Evolutionary conservation across 768 basidiomycete genomes (phyloP).

Genomic region (Steccherinum ochraceum): DNA sequence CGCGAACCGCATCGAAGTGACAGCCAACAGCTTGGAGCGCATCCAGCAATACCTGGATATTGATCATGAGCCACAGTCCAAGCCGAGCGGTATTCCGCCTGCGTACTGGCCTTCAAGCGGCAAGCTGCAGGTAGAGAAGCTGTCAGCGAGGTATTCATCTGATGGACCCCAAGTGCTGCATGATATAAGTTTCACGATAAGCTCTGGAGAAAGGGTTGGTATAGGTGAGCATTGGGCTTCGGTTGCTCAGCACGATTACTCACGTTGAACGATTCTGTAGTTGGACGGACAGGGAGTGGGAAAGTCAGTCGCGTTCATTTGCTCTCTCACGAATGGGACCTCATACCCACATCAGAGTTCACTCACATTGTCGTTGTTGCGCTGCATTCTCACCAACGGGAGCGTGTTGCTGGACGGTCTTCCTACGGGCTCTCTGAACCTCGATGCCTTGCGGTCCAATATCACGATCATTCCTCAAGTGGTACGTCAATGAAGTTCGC

Average conservation of each 20-base stretch:
- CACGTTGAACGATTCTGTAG: constrained; percentile 18
- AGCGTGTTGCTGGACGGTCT: constrained; percentile 44
- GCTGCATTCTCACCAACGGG: constrained; percentile 50
- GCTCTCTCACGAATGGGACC: constrained; percentile 3
- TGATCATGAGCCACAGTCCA: constrained; percentile 44
- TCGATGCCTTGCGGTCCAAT: constrained; percentile 42
- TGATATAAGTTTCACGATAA: constrained; percentile 41
- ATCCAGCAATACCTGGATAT: constrained; percentile 48
- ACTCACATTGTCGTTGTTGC: constrained; percentile 44
- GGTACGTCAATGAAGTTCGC: constrained; percentile 23
- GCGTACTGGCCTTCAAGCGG: constrained; percentile 62
- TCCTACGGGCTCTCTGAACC: constrained; percentile 38
- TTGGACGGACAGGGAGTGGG: constrained; percentile 52
- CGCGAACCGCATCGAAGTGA: constrained; percentile 39
- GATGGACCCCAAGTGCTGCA: constrained; percentile 52
- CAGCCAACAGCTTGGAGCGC: constrained; percentile 40
- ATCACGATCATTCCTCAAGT: constrained; percentile 57
- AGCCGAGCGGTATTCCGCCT: constrained; percentile 38
- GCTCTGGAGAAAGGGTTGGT: constrained; percentile 51
- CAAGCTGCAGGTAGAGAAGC: constrained; percentile 39
- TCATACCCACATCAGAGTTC: constrained; percentile 32
- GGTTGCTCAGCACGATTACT: not conserved
- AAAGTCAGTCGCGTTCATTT: constrained; percentile 24
- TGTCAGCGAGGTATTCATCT: constrained; percentile 43
- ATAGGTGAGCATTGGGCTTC: too few relatives aligned